Evolutionary conservation across 345 rosid species (phyloP), one percentile per base, ranked within the genome.

Genomic region (Conringia planisiliqua): DNA sequence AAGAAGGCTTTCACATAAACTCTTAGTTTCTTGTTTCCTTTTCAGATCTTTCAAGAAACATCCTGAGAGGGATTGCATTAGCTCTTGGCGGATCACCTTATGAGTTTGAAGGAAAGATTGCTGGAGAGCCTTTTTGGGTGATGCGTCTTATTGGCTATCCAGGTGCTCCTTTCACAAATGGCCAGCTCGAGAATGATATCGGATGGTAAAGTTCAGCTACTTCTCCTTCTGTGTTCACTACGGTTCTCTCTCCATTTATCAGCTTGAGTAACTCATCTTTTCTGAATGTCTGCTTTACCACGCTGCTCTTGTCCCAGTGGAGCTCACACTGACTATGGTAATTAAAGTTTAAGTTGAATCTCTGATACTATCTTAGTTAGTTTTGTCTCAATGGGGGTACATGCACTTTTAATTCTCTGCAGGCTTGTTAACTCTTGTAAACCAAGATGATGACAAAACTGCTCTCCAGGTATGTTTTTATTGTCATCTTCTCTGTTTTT

Each of bases 271-370:
- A 51, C 73, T 72, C 16, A 58, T 13, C 0, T 9, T 52, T 38
- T 7, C 17, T 1, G 13, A 13, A 10, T 48, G 36, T 13, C 1
- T 22, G 0, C 18, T 60, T 60, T 39, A 51, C 40, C 11, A 50
- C 32, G 55, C 18, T 56, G 40, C 46, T 66, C 20, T 67, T 54
- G 18, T 62, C 68, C 78, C 24, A 94, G 97, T 29, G 92, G 95
- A 81, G 95, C 93, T 38, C 92, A 83, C 82, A 94, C 97, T 5
- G 98, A 94, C 66, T 90, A 94, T 74, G 97, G 93, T 91, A 86
- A 84, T 22, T 22, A 38, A 35, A 11, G 27, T 24, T 68, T 24
- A 46, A 24, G 59, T 44, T 62, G 2, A 26, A 6, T 16, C 33
- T 62, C 38, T 65, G 33, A 58, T 57, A 17, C 5, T 47, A 0